Evolutionary conservation across 176 grass and related monocot species (phyloP), one percentile per base, ranked within the genome.

Genomic region (Rhynchospora breviuscula): DNA sequence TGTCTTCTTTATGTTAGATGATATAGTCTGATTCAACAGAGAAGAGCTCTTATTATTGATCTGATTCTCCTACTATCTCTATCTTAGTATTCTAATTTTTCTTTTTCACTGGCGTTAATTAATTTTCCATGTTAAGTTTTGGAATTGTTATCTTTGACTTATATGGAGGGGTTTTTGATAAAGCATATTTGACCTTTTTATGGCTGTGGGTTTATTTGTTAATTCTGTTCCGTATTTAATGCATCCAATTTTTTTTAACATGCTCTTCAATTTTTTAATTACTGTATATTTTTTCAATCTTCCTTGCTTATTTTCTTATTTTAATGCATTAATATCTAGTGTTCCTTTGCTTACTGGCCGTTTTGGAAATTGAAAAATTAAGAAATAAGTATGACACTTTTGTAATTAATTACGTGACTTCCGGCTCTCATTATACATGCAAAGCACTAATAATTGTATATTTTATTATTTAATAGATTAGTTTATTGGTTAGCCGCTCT

Each of bases 371-470:
- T 77, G 23, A 5, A 56, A 56, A 77, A 75, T 75, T 56, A 19
- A 77, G 56, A 33, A 47, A 77, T 77, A 33, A 54, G 8, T 56
- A 6, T 31, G 22, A 31, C 12, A 56, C 73, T 56, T 29, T 56
- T 26, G 7, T 49, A 49, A 22, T 67, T 73, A 49, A 49, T 48
- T 49, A 73, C 9, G 10, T 49, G 43, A 49, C 22, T 73, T 46
- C 44, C 45, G 67, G 67, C 15, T 71, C 67, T 47, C 69, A 56
- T 29, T 23, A 56, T 77, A 56, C 73, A 77, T 77, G 73, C 23
- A 31, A 77, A 77, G 48, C 73, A 77, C 73, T 77, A 77, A 18
- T 77, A 56, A 77, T 47, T 77, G 54, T 54, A 47, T 35, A 29
- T 80, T 59, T 56, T 21, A 33, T 80, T 15, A 43, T 8, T 15